Evolutionary conservation across 2,329 filamentous ascomycete genomes (phyloP).

Genomic region (Trematosphaeria pertusa): DNA sequence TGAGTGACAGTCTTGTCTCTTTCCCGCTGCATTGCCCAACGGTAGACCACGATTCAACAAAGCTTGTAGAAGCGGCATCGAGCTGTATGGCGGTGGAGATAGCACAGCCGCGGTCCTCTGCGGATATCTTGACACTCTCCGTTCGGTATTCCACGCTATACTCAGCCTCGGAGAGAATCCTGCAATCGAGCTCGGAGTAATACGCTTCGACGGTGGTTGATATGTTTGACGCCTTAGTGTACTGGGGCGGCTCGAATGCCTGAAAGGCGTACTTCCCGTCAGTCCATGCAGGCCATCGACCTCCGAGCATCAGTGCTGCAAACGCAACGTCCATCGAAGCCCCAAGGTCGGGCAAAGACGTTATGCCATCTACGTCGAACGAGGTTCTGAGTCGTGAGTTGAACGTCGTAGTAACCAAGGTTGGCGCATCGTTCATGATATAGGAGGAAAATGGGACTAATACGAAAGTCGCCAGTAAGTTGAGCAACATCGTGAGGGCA

Average conservation of each 20-base stretch:
- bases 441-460: not conserved
- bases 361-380: not conserved
- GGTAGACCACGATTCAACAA: not conserved
- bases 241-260: not conserved
- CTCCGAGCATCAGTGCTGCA: not conserved
- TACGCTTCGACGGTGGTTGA: not conserved
- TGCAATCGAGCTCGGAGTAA: not conserved
- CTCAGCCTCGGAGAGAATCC: not conserved
- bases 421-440: not conserved
- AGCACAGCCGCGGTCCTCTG: not conserved
- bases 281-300: not conserved
- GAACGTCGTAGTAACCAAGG: not conserved
- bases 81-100: not conserved
- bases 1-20: not conserved
- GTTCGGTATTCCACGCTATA: not conserved
- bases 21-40: not conserved
- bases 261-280: not conserved
- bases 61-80: not conserved
- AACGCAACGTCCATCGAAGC: not conserved
- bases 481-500: not conserved
- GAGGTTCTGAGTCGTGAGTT: not conserved
- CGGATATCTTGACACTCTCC: not conserved
- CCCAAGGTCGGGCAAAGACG: not conserved
- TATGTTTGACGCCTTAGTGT: not conserved
- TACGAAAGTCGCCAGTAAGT: not conserved